A percentile compares a stretch with the other conserved stretches of the same genome.
phyloP scores from a whole-genome alignment of 192 early-diverging fungal genomes.

The Mortierella hygrophila region DNA sequence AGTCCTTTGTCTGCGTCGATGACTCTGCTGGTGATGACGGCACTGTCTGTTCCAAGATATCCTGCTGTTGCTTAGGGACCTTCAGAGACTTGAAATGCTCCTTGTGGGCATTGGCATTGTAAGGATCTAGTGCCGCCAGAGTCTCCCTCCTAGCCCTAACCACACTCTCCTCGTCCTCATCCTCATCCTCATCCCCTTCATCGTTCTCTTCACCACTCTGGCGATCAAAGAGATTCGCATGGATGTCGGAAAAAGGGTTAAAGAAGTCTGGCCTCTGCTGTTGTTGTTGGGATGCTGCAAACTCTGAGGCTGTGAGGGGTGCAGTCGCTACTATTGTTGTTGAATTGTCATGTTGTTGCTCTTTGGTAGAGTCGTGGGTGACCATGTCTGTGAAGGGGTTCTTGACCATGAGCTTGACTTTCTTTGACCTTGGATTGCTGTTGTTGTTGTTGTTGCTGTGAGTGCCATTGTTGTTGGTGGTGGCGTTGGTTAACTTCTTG shows the following conservation, averaged over 20 bases:
- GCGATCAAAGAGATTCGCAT: not conserved
- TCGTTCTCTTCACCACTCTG: not conserved
- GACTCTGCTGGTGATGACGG: not conserved
- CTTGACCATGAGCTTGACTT: conserved; percentile 1
- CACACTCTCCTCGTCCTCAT: conserved; percentile 30
- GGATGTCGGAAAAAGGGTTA: conserved; percentile 15
- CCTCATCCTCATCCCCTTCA: conserved; percentile 14
- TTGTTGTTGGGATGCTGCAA: not conserved
- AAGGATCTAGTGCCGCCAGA: conserved; percentile 31
- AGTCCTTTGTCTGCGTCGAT: not conserved
- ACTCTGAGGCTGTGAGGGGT: conserved; percentile 1
- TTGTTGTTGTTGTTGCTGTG: not conserved
- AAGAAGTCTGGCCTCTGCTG: not conserved
- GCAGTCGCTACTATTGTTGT: not conserved
- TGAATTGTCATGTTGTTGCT: not conserved
- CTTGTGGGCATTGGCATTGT: conserved; percentile 7
- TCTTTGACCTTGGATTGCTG: not conserved
- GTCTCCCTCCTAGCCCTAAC: conserved; percentile 32
- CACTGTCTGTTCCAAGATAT: not conserved
- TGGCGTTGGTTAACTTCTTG: not conserved
- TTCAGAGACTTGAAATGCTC: conserved; percentile 38
- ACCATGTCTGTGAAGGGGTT: not conserved
- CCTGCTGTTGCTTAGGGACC: not conserved
- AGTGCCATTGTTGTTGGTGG: not conserved
- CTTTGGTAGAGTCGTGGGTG: not conserved